Evolutionary conservation across 2,329 filamentous ascomycete genomes (phyloP).

Genomic region (Juglanconis juglandina): DNA sequence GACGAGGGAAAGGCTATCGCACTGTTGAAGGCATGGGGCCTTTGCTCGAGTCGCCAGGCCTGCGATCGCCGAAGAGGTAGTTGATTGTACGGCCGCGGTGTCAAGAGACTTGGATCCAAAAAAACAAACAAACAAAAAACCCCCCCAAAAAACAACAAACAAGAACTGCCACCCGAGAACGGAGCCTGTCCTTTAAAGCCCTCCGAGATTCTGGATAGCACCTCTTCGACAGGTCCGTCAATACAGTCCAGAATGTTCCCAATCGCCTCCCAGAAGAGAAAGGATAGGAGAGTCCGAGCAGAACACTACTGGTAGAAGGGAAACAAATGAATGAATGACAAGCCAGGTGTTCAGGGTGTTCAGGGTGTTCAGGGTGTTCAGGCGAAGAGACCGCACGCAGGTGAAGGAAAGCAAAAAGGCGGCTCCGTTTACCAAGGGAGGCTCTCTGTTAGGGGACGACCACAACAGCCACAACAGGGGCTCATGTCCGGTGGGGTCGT

Average conservation of each 20-base stretch:
- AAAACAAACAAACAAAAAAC: no score
- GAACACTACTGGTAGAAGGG: neutral
- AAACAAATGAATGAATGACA: slow-evolving; percentile 7
- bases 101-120: neutral
- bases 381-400: neutral
- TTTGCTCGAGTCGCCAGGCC: neutral
- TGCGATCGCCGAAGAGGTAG: neutral
- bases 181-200: neutral
- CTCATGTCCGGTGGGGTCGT: neutral
- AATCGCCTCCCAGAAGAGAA: neutral
- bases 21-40: slow-evolving; percentile 18
- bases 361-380: no score
- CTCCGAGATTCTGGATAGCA: neutral
- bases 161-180: neutral
- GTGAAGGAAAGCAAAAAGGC: neutral
- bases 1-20: slow-evolving; percentile 15
- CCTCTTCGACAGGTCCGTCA: neutral
- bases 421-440: neutral
- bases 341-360: slow-evolving; percentile 14
- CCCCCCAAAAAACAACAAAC: no score
- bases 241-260: neutral
- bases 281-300: neutral
- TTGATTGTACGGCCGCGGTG: neutral
- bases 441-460: neutral
- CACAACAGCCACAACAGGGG: neutral